Percentiles rank a stretch among this genome's conserved stretches.
phyloP scores from a whole-genome alignment of 257 asterid species.

The Capsicum rhomboideum region DNA sequence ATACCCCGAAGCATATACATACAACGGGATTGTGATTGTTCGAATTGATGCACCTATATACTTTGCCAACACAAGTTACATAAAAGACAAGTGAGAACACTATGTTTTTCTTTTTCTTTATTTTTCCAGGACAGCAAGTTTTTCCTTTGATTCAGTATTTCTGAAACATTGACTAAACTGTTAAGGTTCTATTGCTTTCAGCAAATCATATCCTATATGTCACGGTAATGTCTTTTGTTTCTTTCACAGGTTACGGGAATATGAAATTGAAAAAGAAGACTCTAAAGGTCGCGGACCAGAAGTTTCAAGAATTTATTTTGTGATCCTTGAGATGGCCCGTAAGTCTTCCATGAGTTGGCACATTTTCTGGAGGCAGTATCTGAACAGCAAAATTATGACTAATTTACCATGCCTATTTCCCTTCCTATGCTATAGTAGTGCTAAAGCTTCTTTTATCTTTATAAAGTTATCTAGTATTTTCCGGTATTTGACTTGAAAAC shows the following conservation, averaged over 20 bases:
- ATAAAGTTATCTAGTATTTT: neutral
- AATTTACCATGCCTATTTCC: neutral
- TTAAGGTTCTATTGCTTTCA: neutral
- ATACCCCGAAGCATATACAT: constrained; percentile 95
- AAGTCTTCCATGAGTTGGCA: constrained; percentile 26
- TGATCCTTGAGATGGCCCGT: constrained; percentile 97
- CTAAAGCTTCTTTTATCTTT: neutral
- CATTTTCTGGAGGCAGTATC: neutral
- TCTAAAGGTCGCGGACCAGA: constrained; percentile 73
- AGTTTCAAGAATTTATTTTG: constrained; percentile 67
- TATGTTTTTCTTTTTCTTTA: neutral
- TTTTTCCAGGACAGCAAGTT: neutral
- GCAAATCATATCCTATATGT: neutral
- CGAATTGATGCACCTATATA: constrained; percentile 94
- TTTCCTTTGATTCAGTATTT: neutral
- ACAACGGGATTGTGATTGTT: constrained; percentile 91
- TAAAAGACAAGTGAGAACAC: constrained; percentile 68
- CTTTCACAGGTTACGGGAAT: constrained; percentile 75
- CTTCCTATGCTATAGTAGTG: neutral
- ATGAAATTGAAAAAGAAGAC: constrained; percentile 58
- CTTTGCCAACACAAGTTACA: constrained; percentile 91
- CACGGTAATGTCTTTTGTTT: neutral
- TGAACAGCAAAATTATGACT: neutral
- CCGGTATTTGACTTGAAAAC: neutral
- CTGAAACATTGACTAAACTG: neutral